Evolutionary conservation across 2,329 filamentous ascomycete species (phyloP).

Genomic region (Aspergillus ibericus): DNA sequence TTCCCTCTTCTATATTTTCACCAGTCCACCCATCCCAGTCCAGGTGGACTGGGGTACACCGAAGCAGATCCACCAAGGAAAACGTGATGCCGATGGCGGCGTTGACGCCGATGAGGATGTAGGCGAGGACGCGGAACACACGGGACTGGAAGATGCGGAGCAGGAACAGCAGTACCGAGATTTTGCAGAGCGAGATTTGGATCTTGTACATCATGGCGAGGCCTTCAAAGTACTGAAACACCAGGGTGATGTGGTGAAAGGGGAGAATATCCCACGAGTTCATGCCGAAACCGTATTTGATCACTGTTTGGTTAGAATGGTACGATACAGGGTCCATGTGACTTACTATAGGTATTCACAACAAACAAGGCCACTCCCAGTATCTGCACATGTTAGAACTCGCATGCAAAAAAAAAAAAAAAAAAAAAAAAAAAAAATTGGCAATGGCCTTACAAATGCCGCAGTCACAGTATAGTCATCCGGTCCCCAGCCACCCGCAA

Average conservation of each 20-base stretch:
- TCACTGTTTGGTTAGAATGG: slow-evolving; percentile 14
- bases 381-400: not conserved
- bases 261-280: slow-evolving; percentile 26
- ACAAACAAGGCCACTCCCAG: slow-evolving; percentile 13
- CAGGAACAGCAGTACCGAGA: slow-evolving; percentile 26
- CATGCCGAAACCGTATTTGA: slow-evolving; percentile 23
- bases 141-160: slow-evolving; percentile 23
- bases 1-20: slow-evolving; percentile 8
- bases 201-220: slow-evolving; percentile 23
- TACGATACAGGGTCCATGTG: too few relatives aligned
- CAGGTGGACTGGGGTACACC: slow-evolving; percentile 22
- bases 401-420: too few relatives aligned
- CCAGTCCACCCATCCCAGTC: slow-evolving; percentile 22
- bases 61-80: slow-evolving; percentile 19
- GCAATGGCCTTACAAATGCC: slow-evolving; percentile 13
- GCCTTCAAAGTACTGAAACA: slow-evolving; percentile 17
- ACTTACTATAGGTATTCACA: slow-evolving; percentile 17
- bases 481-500: slow-evolving; percentile 17
- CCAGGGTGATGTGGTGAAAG: slow-evolving; percentile 18
- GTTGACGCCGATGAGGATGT: slow-evolving; percentile 22
- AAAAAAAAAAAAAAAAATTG: too few relatives aligned
- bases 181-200: slow-evolving; percentile 25
- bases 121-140: slow-evolving; percentile 18
- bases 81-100: slow-evolving; percentile 21
- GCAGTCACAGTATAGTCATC: slow-evolving; percentile 19